These are phyloP conservation scores for Globisporangium echinulatum DNA, from an alignment of 352 stramenopile species.

Conservation along the genomic window DNA sequence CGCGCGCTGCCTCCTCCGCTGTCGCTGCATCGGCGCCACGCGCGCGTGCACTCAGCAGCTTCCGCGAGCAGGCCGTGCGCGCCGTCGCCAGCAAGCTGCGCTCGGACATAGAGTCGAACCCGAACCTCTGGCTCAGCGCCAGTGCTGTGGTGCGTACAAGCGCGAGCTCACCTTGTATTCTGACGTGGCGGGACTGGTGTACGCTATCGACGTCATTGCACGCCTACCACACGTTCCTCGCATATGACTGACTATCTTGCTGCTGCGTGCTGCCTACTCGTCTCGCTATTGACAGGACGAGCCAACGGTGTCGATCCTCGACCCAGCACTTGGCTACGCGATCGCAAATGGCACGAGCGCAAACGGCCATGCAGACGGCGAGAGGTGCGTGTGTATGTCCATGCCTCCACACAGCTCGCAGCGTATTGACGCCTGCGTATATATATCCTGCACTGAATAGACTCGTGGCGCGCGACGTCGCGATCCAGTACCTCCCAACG, in stretches of 20 bases:
- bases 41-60: slow-evolving; percentile 35
- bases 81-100: slow-evolving; percentile 52
- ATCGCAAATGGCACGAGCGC: slow-evolving; percentile 23
- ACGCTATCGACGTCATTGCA: too few relatives aligned
- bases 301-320: slow-evolving; percentile 77
- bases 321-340: slow-evolving; percentile 61
- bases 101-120: slow-evolving; percentile 68
- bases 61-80: slow-evolving; percentile 58
- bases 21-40: neutral
- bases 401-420: neutral
- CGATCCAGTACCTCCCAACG: slow-evolving; percentile 45
- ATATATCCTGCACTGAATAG: neutral
- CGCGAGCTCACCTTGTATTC: neutral
- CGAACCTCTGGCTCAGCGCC: slow-evolving; percentile 77
- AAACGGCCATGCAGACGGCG: slow-evolving; percentile 38
- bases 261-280: neutral
- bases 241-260: neutral
- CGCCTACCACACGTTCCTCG: neutral
- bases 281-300: slow-evolving; percentile 42
- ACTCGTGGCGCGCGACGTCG: slow-evolving; percentile 17
- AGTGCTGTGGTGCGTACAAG: slow-evolving; percentile 54
- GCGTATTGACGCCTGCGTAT: neutral
- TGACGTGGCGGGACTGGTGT: neutral
- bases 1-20: neutral
- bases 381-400: slow-evolving; percentile 14